These are phyloP conservation scores for Bacidia rubella DNA, from an alignment of 495 filamentous ascomycete species.

Conservation along the genomic window DNA sequence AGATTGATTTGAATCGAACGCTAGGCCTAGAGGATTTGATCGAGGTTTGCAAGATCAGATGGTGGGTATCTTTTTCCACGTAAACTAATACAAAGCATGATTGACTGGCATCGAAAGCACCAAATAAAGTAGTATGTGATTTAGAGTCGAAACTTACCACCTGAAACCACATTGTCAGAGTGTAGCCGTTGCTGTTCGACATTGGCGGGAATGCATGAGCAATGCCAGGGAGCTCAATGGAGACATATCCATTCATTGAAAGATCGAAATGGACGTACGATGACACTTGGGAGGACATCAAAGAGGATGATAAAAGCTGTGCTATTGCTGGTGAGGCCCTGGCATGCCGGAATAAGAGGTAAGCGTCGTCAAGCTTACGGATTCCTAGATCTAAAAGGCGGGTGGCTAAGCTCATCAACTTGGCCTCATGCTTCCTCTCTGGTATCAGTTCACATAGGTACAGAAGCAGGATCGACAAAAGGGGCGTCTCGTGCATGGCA, in stretches of 20 bases:
- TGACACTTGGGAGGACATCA: conserved; percentile 59
- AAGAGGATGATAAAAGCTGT: conserved; percentile 58
- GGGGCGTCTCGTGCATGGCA: conserved; percentile 62
- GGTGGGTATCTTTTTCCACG: conserved; percentile 84
- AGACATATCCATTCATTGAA: conserved; percentile 72
- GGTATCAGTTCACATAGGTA: conserved; percentile 43
- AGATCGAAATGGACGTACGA: conserved; percentile 90
- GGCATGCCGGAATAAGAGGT: conserved; percentile 57
- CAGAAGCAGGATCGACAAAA: conserved; percentile 59
- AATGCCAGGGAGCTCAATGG: conserved; percentile 73
- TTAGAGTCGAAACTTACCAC: conserved; percentile 73
- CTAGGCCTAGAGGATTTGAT: conserved; percentile 75
- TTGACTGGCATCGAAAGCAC: conserved; percentile 83
- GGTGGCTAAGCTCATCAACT: conserved; percentile 41
- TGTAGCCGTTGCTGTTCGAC: conserved; percentile 64
- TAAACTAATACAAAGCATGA: conserved; percentile 91
- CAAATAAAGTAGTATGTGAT: conserved; percentile 89
- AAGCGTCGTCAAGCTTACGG: conserved; percentile 62
- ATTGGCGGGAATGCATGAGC: conserved; percentile 70
- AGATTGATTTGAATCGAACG: conserved; percentile 75
- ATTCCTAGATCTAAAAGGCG: conserved; percentile 56
- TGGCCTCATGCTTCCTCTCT: conserved; percentile 34
- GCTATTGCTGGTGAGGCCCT: conserved; percentile 45
- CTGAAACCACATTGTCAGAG: conserved; percentile 73
- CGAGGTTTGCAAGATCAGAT: conserved; percentile 94